These are phyloP conservation scores for Lyophyllum decastes DNA, from an alignment of 768 basidiomycete genomes.

Conservation along the genomic window DNA sequence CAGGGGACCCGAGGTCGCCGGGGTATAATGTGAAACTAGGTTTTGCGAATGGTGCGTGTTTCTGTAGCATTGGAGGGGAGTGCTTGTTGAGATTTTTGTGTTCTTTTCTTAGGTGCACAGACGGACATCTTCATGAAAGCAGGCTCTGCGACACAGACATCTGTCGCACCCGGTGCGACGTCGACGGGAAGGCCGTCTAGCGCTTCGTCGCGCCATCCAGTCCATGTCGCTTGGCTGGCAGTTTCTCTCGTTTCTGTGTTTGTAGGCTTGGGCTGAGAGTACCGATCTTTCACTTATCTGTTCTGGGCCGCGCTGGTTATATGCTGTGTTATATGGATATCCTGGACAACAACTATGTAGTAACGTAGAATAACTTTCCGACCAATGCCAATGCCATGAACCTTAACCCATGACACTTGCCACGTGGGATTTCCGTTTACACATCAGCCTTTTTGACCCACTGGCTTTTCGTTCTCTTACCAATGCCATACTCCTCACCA, in stretches of 20 bases:
- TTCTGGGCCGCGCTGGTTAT: not conserved
- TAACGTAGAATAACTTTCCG: too few species aligned
- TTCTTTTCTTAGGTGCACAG: constrained; percentile 11
- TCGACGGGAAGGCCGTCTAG: not conserved
- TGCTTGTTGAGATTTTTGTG: not conserved
- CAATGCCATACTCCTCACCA: too few species aligned
- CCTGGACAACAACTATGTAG: not conserved
- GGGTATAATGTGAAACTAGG: constrained; percentile 51
- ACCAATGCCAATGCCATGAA: too few species aligned
- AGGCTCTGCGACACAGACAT: constrained; percentile 14
- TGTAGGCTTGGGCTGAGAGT: not conserved
- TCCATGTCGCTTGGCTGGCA: not conserved
- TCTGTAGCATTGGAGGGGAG: too few species aligned
- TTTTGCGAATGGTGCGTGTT: constrained; percentile 43
- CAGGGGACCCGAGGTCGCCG: constrained; percentile 41
- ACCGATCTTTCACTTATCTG: not conserved
- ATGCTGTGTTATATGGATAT: not conserved
- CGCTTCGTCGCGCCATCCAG: not conserved
- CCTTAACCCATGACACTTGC: too few species aligned
- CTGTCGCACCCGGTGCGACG: constrained; percentile 4
- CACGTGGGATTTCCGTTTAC: too few species aligned
- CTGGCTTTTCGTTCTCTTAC: too few species aligned
- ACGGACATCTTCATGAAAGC: constrained; percentile 12
- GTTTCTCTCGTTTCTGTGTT: not conserved
- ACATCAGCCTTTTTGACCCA: too few species aligned